A percentile compares a stretch with the other conserved stretches of the same genome.
phyloP scores from a whole-genome alignment of 2,329 filamentous ascomycete species.

The Apiospora koreana region DNA sequence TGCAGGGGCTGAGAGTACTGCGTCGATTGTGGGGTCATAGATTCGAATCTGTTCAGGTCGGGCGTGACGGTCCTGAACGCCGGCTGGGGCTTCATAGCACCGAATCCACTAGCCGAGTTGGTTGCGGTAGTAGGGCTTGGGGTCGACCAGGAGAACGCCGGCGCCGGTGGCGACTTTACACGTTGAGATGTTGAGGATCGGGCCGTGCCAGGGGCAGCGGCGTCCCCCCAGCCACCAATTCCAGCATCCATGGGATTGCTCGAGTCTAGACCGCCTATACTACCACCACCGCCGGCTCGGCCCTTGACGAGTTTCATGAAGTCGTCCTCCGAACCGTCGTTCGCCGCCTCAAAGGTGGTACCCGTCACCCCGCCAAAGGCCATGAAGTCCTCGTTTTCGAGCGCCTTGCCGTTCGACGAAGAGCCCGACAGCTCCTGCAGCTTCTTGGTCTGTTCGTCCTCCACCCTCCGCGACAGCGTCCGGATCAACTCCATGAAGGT shows the following conservation, averaged over 20 bases:
- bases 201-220: conserved; percentile 21
- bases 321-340: conserved; percentile 64
- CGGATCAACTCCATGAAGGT: conserved; percentile 90
- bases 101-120: conserved; percentile 32
- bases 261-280: conserved; percentile 27
- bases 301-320: conserved; percentile 92
- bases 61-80: conserved; percentile 60
- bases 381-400: conserved; percentile 66
- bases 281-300: conserved; percentile 41
- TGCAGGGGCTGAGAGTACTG: conserved; percentile 65
- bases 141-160: conserved; percentile 66
- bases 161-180: conserved; percentile 41
- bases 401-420: conserved; percentile 49
- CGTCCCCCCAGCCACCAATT: conserved; percentile 45
- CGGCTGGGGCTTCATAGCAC: conserved; percentile 39
- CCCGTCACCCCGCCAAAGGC: conserved; percentile 70
- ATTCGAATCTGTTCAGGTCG: conserved; percentile 55
- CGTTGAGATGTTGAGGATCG: conserved; percentile 34
- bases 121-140: conserved; percentile 43
- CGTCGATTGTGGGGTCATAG: conserved; percentile 59
- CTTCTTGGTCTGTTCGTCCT: conserved; percentile 86
- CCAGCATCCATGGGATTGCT: conserved; percentile 42
- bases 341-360: conserved; percentile 53
- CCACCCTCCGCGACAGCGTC: conserved; percentile 74
- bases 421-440: conserved; percentile 77